Conservation (phyloP, 169 alveolate species). For the Cryptosporidium xiaoi region DNA sequence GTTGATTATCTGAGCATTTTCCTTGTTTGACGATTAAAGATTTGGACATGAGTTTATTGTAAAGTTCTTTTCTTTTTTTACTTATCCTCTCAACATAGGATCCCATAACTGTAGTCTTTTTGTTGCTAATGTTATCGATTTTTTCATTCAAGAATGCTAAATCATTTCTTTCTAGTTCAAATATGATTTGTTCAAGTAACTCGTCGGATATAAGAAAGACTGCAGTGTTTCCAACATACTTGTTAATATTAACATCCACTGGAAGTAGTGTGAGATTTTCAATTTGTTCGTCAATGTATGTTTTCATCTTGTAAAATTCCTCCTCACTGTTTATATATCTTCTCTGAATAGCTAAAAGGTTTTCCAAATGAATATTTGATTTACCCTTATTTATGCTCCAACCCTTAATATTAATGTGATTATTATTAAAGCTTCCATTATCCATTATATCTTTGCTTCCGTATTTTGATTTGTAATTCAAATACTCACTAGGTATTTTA, state of each 20-base stretch:
- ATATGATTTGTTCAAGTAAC: conserved; percentile 23
- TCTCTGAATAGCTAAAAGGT: conserved; percentile 8
- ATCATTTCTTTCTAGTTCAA: conserved; percentile 28
- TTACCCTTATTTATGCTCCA: conserved; percentile 42
- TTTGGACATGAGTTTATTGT: conserved; percentile 23
- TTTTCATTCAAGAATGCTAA: conserved; percentile 12
- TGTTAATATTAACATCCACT: not conserved
- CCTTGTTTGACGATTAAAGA: conserved; percentile 29
- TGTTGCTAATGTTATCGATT: not conserved
- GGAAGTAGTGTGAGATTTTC: conserved; percentile 8
- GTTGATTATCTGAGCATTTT: conserved; percentile 8
- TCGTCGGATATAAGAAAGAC: conserved; percentile 44
- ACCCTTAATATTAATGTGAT: conserved; percentile 34
- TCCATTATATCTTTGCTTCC: conserved; percentile 18
- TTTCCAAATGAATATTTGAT: conserved; percentile 8
- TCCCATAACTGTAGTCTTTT: not conserved
- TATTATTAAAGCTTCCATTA: not conserved
- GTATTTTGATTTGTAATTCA: conserved; percentile 12
- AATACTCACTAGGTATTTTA: conserved; percentile 22
- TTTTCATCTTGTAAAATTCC: conserved; percentile 40
- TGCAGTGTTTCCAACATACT: not conserved
- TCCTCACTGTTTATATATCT: conserved; percentile 33
- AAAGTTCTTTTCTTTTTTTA: conserved; percentile 20
- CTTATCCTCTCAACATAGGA: not conserved
- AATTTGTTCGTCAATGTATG: not conserved